phyloP scores from a whole-genome alignment of 352 stramenopile genomes.

The Phytophthora pini region DNA sequence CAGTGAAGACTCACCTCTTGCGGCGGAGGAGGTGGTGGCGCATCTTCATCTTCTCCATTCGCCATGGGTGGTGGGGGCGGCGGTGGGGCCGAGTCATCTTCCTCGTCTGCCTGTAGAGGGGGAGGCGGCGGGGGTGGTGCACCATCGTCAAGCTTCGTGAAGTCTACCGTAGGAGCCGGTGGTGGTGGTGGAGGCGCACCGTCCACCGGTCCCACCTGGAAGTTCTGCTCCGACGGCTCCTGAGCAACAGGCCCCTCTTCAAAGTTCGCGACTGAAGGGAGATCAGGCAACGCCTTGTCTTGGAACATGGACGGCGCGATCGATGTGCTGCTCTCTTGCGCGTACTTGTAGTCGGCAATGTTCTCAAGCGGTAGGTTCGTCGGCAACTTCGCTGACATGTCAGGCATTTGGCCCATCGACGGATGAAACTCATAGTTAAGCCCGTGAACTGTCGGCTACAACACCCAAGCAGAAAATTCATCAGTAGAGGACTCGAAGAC shows the following conservation, averaged over 20 bases:
- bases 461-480: background rate
- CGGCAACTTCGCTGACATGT: slow-evolving; percentile 78
- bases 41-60: slow-evolving; percentile 46
- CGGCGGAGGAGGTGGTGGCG: slow-evolving; percentile 53
- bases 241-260: slow-evolving; percentile 64
- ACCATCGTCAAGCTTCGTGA: slow-evolving; percentile 50
- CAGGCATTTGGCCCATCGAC: slow-evolving; percentile 66
- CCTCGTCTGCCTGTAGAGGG: slow-evolving; percentile 35
- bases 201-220: slow-evolving; percentile 75
- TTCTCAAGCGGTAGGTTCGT: slow-evolving; percentile 83
- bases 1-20: slow-evolving; percentile 39
- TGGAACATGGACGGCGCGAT: slow-evolving; percentile 89
- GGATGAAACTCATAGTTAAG: slow-evolving; percentile 86
- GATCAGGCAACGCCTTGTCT: slow-evolving; percentile 76
- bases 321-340: slow-evolving; percentile 62
- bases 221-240: slow-evolving; percentile 61
- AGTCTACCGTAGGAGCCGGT: slow-evolving; percentile 63
- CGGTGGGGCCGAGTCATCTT: slow-evolving; percentile 52
- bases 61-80: slow-evolving; percentile 50
- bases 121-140: slow-evolving; percentile 58
- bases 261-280: slow-evolving; percentile 72
- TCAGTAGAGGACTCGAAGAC: slow-evolving; percentile 1
- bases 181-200: slow-evolving; percentile 68
- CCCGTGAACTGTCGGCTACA: slow-evolving; percentile 64
- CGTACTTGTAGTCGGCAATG: slow-evolving; percentile 84